phyloP scores from a whole-genome alignment of 1,139 yeast species.

The Zygoascus hellenicus region DNA sequence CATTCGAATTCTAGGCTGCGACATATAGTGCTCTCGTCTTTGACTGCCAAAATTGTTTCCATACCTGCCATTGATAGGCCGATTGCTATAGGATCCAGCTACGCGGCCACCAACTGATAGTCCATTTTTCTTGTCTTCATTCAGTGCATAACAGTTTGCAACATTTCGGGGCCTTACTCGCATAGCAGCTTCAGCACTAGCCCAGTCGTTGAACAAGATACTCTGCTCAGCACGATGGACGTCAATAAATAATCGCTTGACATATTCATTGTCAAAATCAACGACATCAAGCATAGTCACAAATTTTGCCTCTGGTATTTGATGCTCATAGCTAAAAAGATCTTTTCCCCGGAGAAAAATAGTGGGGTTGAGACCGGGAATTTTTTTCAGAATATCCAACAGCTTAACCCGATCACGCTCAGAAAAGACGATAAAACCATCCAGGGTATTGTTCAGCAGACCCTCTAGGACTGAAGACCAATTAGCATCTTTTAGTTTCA shows the following conservation, averaged over 20 bases:
- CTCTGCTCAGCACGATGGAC: conserved; percentile 52
- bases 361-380: conserved; percentile 28
- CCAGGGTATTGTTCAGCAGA: conserved; percentile 43
- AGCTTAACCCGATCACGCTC: conserved; percentile 55
- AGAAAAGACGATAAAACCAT: conserved; percentile 62
- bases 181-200: conserved; percentile 47
- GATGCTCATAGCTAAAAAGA: conserved; percentile 44
- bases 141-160: conserved; percentile 37
- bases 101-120: conserved; percentile 8
- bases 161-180: conserved; percentile 40
- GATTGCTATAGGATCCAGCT: conserved; percentile 39
- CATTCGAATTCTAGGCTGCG: conserved; percentile 16
- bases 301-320: conserved; percentile 33
- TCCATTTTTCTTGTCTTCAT: conserved; percentile 8
- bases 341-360: conserved; percentile 56
- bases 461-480: conserved; percentile 65
- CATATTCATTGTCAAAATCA: conserved; percentile 47
- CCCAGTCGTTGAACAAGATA: conserved; percentile 47
- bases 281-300: conserved; percentile 58
- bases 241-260: conserved; percentile 63
- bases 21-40: too few species aligned
- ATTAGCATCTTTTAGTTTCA: conserved; percentile 51
- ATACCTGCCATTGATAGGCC: conserved; percentile 48
- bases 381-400: conserved; percentile 39
- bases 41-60: conserved; percentile 9